Conservation (phyloP, 176 grass and related monocot genomes). For the Panicum miliaceum region DNA sequence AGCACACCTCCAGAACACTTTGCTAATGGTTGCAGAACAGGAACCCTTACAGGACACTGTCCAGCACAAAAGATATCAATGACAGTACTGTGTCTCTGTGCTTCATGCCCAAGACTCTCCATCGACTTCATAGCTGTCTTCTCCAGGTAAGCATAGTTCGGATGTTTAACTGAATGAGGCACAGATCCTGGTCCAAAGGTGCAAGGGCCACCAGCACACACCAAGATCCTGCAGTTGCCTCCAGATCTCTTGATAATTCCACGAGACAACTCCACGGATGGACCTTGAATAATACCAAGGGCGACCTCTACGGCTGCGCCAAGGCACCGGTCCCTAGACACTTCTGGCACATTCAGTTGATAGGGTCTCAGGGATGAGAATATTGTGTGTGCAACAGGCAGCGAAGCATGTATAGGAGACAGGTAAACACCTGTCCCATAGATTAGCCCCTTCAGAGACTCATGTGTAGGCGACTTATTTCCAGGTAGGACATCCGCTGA, state of each 20-base stretch:
- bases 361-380: conserved; percentile 92
- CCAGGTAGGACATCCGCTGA: conserved; percentile 86
- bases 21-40: conserved; percentile 83
- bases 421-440: conserved; percentile 87
- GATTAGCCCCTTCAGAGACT: conserved; percentile 80
- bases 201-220: conserved; percentile 81
- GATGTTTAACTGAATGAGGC: conserved; percentile 78
- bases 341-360: conserved; percentile 75
- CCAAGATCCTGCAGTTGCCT: conserved; percentile 95
- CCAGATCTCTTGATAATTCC: conserved; percentile 95
- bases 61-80: conserved; percentile 96
- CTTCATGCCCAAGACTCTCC: conserved; percentile 87
- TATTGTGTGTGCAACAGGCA: conserved; percentile 87
- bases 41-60: conserved; percentile 83
- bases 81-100: conserved; percentile 70
- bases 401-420: conserved; percentile 87
- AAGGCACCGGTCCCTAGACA: conserved; percentile 85
- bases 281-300: conserved; percentile 86
- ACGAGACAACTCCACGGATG: conserved; percentile 74
- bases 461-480: conserved; percentile 79
- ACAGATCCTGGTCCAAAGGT: conserved; percentile 93
- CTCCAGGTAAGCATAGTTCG: conserved; percentile 98
- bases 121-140: conserved; percentile 88
- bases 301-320: conserved; percentile 88
- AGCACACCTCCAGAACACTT: conserved; percentile 92